Base-by-base conservation (phyloP, 2,329 filamentous ascomycete species). In the Colletotrichum graminicola region DNA sequence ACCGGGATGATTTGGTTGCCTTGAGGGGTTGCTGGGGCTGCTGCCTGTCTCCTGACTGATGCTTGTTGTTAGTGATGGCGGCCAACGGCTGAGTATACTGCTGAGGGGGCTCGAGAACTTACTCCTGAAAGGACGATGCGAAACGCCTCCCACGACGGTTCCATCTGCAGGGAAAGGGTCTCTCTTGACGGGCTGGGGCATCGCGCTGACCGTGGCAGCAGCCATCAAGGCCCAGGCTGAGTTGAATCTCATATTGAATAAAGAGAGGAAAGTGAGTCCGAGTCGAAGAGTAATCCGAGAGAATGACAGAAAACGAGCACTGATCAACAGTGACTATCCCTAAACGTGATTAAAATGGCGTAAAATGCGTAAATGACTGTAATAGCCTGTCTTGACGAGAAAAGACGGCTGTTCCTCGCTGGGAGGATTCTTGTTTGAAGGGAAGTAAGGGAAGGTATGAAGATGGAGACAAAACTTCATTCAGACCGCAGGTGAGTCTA, bases 1-100 rank as follows among this genome's bases (percentile, higher is more conserved):
- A 83, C 81, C 2, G 81, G 77, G 41, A 79, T 72, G 43, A 72
- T 67, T 11, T 66, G 54, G 36, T 62, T 71, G 49, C 66, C 70
- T 39, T 71, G 69, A n/a, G 69, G 69, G 29, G 69, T 67, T 5
- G 63, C 60, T 18, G 69, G 65, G 10, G 65, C 29, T 18, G 67
- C 56, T 18, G 69, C 69, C 12, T 71, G 69, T 71, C 69, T 55
- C 39, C 69, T 68, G 54, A 71, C 69, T 71, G 32, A 5, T 6
- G 18, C 43, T 29, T 5, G 34, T 34, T 29, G 54, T 64, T 36
- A 68, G 54, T 18, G 12, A 36, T 23, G 1, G n/a, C 23, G 18
- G 10, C 6, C 43, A 26, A 29, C 1, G 2, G 3, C 4, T 1
- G 14, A 2, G 12, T 6, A 34, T 14, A 3, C 7, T 11, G 2